Evolutionary conservation across 1,284 basidiomycete genomes (phyloP), one percentile per base, ranked within the genome.

Genomic region (Sphagnurus paluster): DNA sequence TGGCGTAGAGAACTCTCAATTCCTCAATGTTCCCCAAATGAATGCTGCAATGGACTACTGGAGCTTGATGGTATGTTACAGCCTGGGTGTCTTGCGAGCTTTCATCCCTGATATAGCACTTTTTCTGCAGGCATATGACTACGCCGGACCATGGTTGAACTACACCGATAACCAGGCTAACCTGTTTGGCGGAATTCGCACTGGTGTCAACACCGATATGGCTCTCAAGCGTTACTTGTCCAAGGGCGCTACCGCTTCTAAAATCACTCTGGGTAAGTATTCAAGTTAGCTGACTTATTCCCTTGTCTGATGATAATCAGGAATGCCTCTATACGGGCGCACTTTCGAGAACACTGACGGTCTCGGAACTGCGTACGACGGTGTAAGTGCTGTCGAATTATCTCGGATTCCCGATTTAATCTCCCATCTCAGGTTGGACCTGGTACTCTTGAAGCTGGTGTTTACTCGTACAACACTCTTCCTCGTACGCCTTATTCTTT

Each of bases 291-390:
- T 7, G 29, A 2, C 30, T 20, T 11, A 29, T 3, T 10, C n/a
- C n/a, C n/a, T n/a, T 13, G n/a, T 39, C 19, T 33, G 17, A 21
- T 24, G 21, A 9, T 32, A 5, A 14, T 19, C 29, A 85, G 86
- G 87, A 17, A 84, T 94, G 59, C 92, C 92, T 1, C 68, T 92
- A 2, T 93, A 93, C 58, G 93, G 93, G 0, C 83, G 89, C 48
- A 84, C 87, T 0, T 98, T 96, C 64, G 82, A 87, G 61, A 71
- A 82, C 39, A 95, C 92, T 0, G 64, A 66, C 34, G 93, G 93
- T 0, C 76, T 92, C 28, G 90, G 90, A 7, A 62, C 77, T 38
- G 65, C 90, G 1, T 98, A 85, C 72, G 77, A 64, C 39, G 90
- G 90, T 25, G 82, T 79, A 61, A 58, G 74, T 55, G n/a, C 16